These are phyloP conservation scores for Trifolium fragiferum DNA, from an alignment of 306 rosid species.

Conservation along the genomic window DNA sequence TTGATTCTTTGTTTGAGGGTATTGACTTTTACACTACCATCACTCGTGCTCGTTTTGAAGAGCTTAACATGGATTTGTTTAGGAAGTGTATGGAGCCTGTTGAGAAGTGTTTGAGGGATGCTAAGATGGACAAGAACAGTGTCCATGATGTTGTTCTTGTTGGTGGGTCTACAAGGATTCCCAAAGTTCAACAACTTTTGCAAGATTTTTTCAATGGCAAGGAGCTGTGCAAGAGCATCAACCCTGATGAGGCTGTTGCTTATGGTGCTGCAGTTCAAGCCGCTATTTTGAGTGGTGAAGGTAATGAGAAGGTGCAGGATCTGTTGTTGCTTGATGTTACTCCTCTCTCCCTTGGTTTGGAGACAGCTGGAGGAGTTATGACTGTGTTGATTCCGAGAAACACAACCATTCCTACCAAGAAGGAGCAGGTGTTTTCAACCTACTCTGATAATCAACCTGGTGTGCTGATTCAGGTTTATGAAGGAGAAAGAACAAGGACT, in stretches of 20 bases:
- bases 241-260: slow-evolving; percentile 65
- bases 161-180: slow-evolving; percentile 64
- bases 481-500: slow-evolving; percentile 61
- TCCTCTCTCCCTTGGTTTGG: slow-evolving; percentile 60
- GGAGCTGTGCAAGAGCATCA: slow-evolving; percentile 65
- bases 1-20: slow-evolving; percentile 60
- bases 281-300: slow-evolving; percentile 63
- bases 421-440: slow-evolving; percentile 65
- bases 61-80: slow-evolving; percentile 64
- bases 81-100: slow-evolving; percentile 62
- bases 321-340: slow-evolving; percentile 62
- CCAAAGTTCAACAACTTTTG: slow-evolving; percentile 61
- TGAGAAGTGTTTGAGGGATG: slow-evolving; percentile 61
- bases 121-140: slow-evolving; percentile 60
- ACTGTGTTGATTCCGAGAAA: slow-evolving; percentile 66
- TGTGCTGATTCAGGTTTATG: slow-evolving; percentile 62
- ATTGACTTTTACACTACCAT: slow-evolving; percentile 57
- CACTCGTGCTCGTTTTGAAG: slow-evolving; percentile 61
- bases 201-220: slow-evolving; percentile 63
- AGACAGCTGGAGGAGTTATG: slow-evolving; percentile 64
- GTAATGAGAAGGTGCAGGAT: slow-evolving; percentile 62
- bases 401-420: slow-evolving; percentile 63
- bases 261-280: slow-evolving; percentile 70
- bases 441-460: slow-evolving; percentile 66
- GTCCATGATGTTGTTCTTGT: slow-evolving; percentile 66